A percentile compares a stretch with the other conserved stretches of the same genome.
phyloP scores from a whole-genome alignment of 1,284 basidiomycete species.

The Takashimella koratensis region DNA sequence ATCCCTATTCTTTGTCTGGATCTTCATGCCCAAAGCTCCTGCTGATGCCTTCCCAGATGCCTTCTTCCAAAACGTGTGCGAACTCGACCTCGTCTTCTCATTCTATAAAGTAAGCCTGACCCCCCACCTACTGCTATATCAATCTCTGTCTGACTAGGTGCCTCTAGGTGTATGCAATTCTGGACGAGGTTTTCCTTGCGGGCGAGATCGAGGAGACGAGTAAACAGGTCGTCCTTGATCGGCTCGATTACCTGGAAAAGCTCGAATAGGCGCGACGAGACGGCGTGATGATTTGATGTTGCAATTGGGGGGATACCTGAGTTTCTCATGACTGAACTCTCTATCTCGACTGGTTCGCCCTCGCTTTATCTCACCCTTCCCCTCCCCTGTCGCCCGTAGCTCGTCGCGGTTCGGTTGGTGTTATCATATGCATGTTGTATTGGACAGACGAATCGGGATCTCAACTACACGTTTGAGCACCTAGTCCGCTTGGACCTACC shows the following conservation, averaged over 20 bases:
- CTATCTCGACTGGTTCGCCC: background rate
- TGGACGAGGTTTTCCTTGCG: conserved; percentile 98
- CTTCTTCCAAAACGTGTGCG: conserved; percentile 98
- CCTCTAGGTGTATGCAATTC: conserved; percentile 82
- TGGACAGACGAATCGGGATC: no score
- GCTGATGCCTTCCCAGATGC: conserved; percentile 59
- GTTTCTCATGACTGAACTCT: no score
- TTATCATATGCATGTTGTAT: no score
- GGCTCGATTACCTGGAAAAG: conserved; percentile 86
- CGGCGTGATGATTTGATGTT: no score
- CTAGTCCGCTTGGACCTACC: no score
- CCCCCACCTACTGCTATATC: no score
- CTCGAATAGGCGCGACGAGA: no score
- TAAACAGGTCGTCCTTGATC: conserved; percentile 86
- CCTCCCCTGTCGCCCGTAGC: no score
- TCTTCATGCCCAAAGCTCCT: background rate
- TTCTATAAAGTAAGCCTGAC: conserved; percentile 78
- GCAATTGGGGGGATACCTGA: no score
- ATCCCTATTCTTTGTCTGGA: background rate
- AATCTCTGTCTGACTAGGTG: no score
- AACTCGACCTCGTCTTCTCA: conserved; percentile 94
- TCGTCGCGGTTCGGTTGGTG: no score
- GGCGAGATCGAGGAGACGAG: conserved; percentile 98
- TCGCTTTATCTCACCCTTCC: background rate
- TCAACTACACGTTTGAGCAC: no score